Evolutionary conservation across 352 stramenopile species (phyloP), one percentile per base, ranked within the genome.

Genomic region (Phytophthora podocarpi): DNA sequence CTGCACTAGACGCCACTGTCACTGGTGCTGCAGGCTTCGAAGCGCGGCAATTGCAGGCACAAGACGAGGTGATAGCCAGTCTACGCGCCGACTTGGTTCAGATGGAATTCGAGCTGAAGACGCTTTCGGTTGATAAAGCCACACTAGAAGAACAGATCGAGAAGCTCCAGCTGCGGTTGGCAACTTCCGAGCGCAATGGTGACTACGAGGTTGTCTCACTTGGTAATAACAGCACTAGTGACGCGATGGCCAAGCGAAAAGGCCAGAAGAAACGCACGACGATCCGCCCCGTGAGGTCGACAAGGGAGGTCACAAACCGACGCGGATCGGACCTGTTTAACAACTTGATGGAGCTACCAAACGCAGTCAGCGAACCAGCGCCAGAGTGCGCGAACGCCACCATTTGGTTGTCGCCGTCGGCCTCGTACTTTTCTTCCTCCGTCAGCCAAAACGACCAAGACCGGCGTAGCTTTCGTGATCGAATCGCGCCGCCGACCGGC

Each of bases 61-160:
- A 89, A 50, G 76, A 82, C 32, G 61, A 78, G 30, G 34, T 79
- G 35, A 89, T 89, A 40, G 39, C 61, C 32, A 87, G 75, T 54
- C 63, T 91, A 28, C 72, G 81, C 3, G 70, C 72, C 31, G 77
- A 89, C 48, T 37, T 91, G 11, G 40, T 85, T 36, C 72, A 87
- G 43, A 86, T 87, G 76, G 81, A 89, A 42, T 87, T 90, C 48
- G 81, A 90, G 59, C 70, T 71, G 52, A 76, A 78, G 55, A 89
- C 81, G 13, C 49, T 89, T 31, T 59, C 54, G 4, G 55, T 79
- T 13, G 74, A 84, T 54, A 82, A 77, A 42, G 49, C 74, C 1
- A 61, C 51, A 24, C 56, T 86, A 7, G 66, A 54, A 46, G 55
- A 78, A 8, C 65, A 76, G 27, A 26, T 78, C 1, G 46, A 74